Evolutionary conservation across 1,139 yeast genomes (phyloP), one percentile per base, ranked within the genome.

Genomic region (Kurtzmaniella quercitrusa): DNA sequence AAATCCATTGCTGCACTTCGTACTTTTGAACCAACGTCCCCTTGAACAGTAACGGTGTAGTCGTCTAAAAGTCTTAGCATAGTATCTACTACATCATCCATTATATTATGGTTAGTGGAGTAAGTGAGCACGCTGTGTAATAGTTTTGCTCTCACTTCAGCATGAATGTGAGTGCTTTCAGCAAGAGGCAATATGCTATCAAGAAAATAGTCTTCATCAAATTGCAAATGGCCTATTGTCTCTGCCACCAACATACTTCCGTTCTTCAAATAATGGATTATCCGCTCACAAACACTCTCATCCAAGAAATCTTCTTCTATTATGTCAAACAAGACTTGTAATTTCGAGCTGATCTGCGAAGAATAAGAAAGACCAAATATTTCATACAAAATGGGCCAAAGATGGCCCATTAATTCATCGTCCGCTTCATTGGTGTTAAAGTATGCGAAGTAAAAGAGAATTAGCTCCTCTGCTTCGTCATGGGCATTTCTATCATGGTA

Each of bases 21-120:
- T 1, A 89, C 76, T 57, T 81, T 76, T 34, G 89, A 79, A 2
- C 97, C 97, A 12, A 84, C 87, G 60, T 85, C 93, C 15, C 93
- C 93, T 57, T 81, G 85, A 42, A 77, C 79, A 0, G 89, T 81
- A 2, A 73, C 64, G 0, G 90, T 80, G 53, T 84, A 83, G 51
- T 85, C 91, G 50, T 81, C 80, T 37, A 84, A 59, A 38, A 72
- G 65, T 3, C 47, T 34, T 2, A 45, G 8, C 51, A 36, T 17
- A 36, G 43, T 9, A 15, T 39, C 9, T 37, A 44, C 6, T 23
- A 19, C 3, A 5, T 31, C 39, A 14, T 38, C n/a, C 6, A 17
- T 36, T 11, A 43, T 37, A 10, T 40, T 15, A 2, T 21, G 21
- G 9, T 8, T 34, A 4, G 29, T 10, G 24, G 19, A 45, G 37